These are phyloP conservation scores for Penicillium sp. DNA, from an alignment of 2,329 filamentous ascomycete species.

Conservation along the genomic window DNA sequence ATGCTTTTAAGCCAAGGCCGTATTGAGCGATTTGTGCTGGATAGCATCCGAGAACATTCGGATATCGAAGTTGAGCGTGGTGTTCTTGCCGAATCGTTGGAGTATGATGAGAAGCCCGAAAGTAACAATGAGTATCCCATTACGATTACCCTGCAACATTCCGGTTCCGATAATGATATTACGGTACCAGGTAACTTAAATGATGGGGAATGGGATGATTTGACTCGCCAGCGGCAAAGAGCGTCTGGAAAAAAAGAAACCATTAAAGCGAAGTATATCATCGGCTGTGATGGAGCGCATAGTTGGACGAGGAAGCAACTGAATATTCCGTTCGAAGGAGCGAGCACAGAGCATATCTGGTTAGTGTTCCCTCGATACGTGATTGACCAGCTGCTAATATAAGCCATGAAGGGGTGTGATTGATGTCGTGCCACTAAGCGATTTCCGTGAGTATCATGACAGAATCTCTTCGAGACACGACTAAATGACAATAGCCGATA, in stretches of 20 bases:
- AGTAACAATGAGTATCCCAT: conserved; percentile 57
- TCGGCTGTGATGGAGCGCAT: conserved; percentile 69
- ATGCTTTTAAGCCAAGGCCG: conserved; percentile 70
- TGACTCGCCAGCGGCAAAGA: conserved; percentile 33
- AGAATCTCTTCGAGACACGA: neutral
- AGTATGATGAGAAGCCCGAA: conserved; percentile 53
- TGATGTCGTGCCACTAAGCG: conserved; percentile 54
- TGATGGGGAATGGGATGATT: conserved; percentile 58
- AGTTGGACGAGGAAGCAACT: conserved; percentile 63
- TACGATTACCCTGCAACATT: conserved; percentile 54
- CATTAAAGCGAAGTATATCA: conserved; percentile 61
- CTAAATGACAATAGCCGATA: conserved; percentile 43
- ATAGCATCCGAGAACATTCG: conserved; percentile 58
- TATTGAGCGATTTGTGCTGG: conserved; percentile 66
- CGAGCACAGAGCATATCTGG: conserved; percentile 48
- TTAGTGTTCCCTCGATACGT: conserved; percentile 2
- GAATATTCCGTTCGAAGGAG: conserved; percentile 57
- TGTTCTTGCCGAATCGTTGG: conserved; percentile 57
- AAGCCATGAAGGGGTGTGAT: conserved; percentile 41
- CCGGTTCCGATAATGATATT: neutral
- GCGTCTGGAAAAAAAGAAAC: conserved; percentile 31
- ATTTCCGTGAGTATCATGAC: conserved; percentile 23
- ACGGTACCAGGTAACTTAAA: conserved; percentile 51
- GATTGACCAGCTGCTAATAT: neutral
- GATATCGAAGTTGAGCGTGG: conserved; percentile 61